A percentile compares a stretch with the other conserved stretches of the same genome.
Evolutionary conservation across 2,329 filamentous ascomycete species (phyloP).

Genomic region (Botryotinia calthae): DNA sequence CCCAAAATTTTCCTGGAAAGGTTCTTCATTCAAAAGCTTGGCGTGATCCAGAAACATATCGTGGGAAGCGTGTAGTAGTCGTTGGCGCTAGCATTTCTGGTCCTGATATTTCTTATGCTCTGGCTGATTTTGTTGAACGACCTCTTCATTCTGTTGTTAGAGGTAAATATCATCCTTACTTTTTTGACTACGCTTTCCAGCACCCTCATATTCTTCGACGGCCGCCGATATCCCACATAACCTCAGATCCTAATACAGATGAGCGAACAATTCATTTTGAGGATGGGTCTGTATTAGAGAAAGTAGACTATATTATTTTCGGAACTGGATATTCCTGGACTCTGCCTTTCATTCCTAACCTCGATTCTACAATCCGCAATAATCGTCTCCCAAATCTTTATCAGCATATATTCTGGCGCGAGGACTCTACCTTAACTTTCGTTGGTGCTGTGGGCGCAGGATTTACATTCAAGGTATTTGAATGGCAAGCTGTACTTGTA

Average conservation of each 20-base stretch:
- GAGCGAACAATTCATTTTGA: constrained; percentile 52
- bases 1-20: constrained; percentile 49
- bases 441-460: constrained; percentile 57
- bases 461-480: constrained; percentile 66
- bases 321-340: constrained; percentile 67
- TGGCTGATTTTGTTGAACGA: constrained; percentile 45
- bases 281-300: constrained; percentile 51
- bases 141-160: constrained; percentile 55
- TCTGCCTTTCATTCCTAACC: constrained; percentile 55
- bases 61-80: constrained; percentile 53
- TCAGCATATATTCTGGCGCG: constrained; percentile 55
- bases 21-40: constrained; percentile 74
- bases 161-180: constrained; percentile 53
- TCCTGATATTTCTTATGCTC: constrained; percentile 57
- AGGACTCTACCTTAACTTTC: constrained; percentile 56
- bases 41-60: constrained; percentile 58
- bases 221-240: constrained; percentile 49
- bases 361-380: constrained; percentile 47
- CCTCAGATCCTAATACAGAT: constrained; percentile 30
- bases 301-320: constrained; percentile 63
- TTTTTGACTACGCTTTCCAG: constrained; percentile 58
- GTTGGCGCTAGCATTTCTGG: constrained; percentile 65
- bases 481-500: constrained; percentile 64
- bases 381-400: constrained; percentile 57
- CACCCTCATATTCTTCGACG: constrained; percentile 51